Percentiles rank a stretch among this genome's conserved stretches.
These are phyloP conservation scores for Lavandula angustifolia DNA, from an alignment of 257 asterid genomes.

Conservation along the genomic window DNA sequence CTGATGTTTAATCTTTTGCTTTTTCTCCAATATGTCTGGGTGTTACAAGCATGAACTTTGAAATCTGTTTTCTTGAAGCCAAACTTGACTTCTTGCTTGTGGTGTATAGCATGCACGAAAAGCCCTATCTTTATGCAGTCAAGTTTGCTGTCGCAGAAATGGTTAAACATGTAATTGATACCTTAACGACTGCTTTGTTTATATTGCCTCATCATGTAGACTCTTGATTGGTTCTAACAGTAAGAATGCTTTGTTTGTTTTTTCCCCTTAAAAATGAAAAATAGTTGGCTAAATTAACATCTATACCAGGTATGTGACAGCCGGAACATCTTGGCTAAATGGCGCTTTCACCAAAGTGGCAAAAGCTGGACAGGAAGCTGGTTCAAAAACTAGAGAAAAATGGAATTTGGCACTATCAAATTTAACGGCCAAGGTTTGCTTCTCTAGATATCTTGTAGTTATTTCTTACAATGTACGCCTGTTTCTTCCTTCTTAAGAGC, in stretches of 20 bases:
- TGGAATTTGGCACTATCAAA: conserved; percentile 81
- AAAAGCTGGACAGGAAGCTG: conserved; percentile 90
- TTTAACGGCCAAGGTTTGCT: conserved; percentile 76
- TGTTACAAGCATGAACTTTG: background rate
- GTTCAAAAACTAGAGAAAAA: conserved; percentile 84
- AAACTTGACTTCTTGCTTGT: background rate
- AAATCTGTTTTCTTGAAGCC: conserved; percentile 11
- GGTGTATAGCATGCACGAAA: conserved; percentile 14
- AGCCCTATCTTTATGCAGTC: conserved; percentile 11
- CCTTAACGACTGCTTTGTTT: conserved; percentile 1
- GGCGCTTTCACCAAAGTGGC: conserved; percentile 90
- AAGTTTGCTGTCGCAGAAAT: conserved; percentile 1
- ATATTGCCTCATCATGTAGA: background rate
- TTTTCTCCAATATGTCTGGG: background rate
- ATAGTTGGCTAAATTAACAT: conserved; percentile 34
- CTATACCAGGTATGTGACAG: conserved; percentile 77
- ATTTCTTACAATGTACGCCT: background rate
- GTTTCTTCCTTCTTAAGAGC: background rate
- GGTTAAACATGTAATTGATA: background rate
- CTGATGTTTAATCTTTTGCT: background rate
- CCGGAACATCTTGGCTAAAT: conserved; percentile 92
- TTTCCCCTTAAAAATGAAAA: conserved; percentile 9
- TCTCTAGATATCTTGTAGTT: background rate
- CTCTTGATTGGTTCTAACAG: conserved; percentile 15
- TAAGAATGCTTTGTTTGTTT: conserved; percentile 4